Percentiles rank a stretch among this genome's conserved stretches.
Conservation (phyloP, 108 stramenopile genomes). For the Nitzschia inconspicua region DNA sequence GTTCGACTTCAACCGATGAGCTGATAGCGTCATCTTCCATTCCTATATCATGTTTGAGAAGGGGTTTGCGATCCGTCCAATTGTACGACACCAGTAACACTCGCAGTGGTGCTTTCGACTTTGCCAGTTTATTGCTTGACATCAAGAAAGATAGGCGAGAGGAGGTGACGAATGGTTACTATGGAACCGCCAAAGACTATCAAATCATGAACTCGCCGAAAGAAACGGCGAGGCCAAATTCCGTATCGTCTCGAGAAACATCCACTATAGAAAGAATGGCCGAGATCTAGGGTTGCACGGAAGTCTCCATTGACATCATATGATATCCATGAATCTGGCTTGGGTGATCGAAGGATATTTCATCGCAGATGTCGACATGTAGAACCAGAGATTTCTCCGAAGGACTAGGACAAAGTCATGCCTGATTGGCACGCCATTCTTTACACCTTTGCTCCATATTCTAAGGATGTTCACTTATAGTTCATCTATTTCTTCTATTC, state of each 20-base stretch:
- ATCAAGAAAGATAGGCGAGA: conserved; percentile 34
- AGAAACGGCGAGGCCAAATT: background rate
- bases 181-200: too few relatives aligned
- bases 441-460: too few relatives aligned
- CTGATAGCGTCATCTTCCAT: conserved; percentile 78
- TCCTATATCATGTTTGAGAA: conserved; percentile 77
- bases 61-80: conserved; percentile 82
- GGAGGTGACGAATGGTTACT: too few relatives aligned
- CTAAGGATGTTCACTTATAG: too few relatives aligned
- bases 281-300: background rate
- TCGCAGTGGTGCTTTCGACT: conserved; percentile 77
- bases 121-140: conserved; percentile 73
- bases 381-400: too few relatives aligned
- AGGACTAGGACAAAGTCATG: too few relatives aligned
- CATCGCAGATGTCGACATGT: too few relatives aligned
- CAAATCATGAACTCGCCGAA: background rate
- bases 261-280: background rate
- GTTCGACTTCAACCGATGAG: conserved; percentile 28
- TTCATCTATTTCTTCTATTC: too few relatives aligned
- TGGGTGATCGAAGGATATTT: too few relatives aligned
- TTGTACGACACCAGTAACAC: conserved; percentile 74
- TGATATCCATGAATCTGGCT: too few relatives aligned
- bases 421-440: too few relatives aligned
- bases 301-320: too few relatives aligned
- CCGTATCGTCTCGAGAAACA: background rate